Evolutionary conservation across 1,284 basidiomycete genomes (phyloP).

Genomic region (Pisolithus thermaeus): DNA sequence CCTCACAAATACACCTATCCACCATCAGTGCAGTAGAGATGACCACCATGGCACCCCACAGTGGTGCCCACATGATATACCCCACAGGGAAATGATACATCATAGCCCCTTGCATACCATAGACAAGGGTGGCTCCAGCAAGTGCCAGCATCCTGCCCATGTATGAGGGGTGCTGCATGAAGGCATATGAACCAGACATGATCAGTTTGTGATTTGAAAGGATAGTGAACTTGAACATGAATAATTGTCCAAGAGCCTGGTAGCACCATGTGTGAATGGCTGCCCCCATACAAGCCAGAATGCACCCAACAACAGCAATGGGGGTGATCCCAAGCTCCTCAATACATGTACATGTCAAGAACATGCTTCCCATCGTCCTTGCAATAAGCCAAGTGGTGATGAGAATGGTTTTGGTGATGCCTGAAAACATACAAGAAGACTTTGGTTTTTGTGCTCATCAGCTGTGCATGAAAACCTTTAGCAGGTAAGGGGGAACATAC

Average conservation of each 20-base stretch:
- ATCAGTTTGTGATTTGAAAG: slow-evolving; percentile 16
- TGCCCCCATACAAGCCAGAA: slow-evolving; percentile 5
- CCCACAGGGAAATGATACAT: slow-evolving; percentile 6
- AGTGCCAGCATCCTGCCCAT: slow-evolving; percentile 10
- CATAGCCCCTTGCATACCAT: slow-evolving; percentile 9
- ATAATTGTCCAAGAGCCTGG: slow-evolving; percentile 13
- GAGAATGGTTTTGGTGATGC: slow-evolving; percentile 1
- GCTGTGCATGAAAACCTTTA: no score
- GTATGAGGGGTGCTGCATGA: slow-evolving; percentile 27
- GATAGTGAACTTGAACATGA: slow-evolving; percentile 20
- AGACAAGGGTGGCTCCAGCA: slow-evolving; percentile 1
- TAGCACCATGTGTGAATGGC: slow-evolving; percentile 17
- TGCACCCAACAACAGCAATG: slow-evolving; percentile 1
- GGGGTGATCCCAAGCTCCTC: slow-evolving; percentile 1
- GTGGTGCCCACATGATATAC: slow-evolving; percentile 2
- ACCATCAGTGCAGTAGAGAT: slow-evolving; percentile 1
- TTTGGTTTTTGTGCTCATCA: not conserved
- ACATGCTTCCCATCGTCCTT: not conserved
- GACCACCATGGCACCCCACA: slow-evolving; percentile 1
- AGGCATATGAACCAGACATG: slow-evolving; percentile 18
- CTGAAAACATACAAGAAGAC: not conserved
- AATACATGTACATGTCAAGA: slow-evolving; percentile 5
- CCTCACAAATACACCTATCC: slow-evolving; percentile 12
- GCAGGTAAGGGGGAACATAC: not conserved
- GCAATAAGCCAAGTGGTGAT: not conserved